Base-by-base conservation (phyloP, 139 green algal species). In the Chlamydomonas sp. region DNA sequence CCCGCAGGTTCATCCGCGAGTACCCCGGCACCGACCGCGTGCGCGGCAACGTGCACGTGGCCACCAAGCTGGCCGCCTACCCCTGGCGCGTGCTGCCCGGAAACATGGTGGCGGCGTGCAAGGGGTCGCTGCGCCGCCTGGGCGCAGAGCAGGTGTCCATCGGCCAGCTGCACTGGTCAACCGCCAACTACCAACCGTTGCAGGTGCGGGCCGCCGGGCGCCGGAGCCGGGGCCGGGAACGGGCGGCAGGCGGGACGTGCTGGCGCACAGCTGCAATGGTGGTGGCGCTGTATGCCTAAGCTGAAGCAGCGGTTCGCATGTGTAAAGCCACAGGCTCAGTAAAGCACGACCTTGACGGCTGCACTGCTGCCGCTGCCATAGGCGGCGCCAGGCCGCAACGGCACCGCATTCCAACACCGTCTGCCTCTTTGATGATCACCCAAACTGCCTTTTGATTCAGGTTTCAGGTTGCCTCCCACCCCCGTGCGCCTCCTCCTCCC, bases 131-230 rank as follows among this genome's bases (percentile, higher is more conserved):
- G 84, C 64, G 90, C 80, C 91, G 96, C 0, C 88, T 95, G 63
- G 93, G 94, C n/a, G n/a, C 79, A 66, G 91, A 97, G 57, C 89
- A 94, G 80, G 76, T 98, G 16, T 92, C 91, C 7, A 20, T 99
- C 6, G 96, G 91, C 31, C 97, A 99, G 93, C 90, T 99, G 89
- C 97, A 99, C 90, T 99, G 97, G 97, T 94, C 80, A 67, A 93
- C 96, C 63, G 92, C 96, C 72, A 98, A 97, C 64, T 98, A 98
- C 84, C 94, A 92, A 62, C 93, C 94, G 62, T 89, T 98, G 68
- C 97, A 98, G 92, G 90, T 86, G 68, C 1, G 73, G 58, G 31
- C 31, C 31, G 31, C 31, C 31, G 31, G 31, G 31, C 31, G 31
- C 31, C 31, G 31, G 31, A 49, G 31, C 31, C 60, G 79, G 59